Base-by-base conservation (phyloP, 306 rosid genomes). In the Cucurbita argyrosperma region DNA sequence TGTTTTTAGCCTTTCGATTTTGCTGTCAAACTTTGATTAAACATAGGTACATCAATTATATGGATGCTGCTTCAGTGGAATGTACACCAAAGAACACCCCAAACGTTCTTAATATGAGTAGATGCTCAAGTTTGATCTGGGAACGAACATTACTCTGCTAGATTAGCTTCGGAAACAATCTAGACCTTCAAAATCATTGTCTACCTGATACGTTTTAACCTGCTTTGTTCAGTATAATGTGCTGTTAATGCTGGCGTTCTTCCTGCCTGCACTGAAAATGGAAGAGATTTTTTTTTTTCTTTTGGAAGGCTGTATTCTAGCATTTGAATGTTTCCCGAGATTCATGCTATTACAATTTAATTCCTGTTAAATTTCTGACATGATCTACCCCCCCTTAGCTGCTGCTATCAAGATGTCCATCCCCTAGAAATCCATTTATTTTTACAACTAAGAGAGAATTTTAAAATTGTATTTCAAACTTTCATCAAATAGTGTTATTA, bases 11-110 rank as follows among this genome's bases (percentile, higher is more conserved):
- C 6, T 39, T 5, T 23, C 42, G 19, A 6, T 23, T 47, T 51
- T 70, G 30, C 1, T 59, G 2, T 15, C 74, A 69, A 69, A 46
- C 52, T 67, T 45, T 67, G 55, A 49, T 43, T 67, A 67, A 23
- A 12, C 58, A 49, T 47, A 91, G 97, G 99, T 59, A 95, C 97
- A 26, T 91, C 97, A 1, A 87, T 95, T 60, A 9, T 88, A 30
- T 95, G 99, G 99, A 95, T 95, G 99, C 62, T 90, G 74, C 47
- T 87, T 84, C 96, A 89, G 58, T 89, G 97, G 99, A 95, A 89
- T 78, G 60, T 85, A 5, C 90, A 87, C 81, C 85, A 72, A 50
- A 77, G 69, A 67, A 55, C 85, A 72, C 74, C 76, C 50, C 76
- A 78, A 84, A 78, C 85, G 74, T 66, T 80, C 76, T 40, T 78